Evolutionary conservation across 371 early-diverging fungal genomes (phyloP), one percentile per base, ranked within the genome.

Genomic region (Mortierella sp.): DNA sequence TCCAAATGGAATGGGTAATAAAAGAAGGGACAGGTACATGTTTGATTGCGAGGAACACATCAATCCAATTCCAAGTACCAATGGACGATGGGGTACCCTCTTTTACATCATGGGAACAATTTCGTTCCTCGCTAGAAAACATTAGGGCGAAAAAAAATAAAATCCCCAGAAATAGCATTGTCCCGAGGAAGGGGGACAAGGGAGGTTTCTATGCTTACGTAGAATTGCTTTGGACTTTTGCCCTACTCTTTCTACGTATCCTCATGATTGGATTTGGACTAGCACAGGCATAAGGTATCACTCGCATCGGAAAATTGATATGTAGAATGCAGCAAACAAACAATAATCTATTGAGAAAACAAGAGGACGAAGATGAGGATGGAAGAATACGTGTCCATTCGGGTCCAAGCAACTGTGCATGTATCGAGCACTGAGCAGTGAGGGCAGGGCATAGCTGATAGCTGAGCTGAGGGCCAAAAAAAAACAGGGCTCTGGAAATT

Each of bases 331-430:
- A 41, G 41, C 41, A 41, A 41, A 41, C 41, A 41, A 41, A 14
- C 0, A 27, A 35, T 2, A 1, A 35, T 35, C 35, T 3, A 35
- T 2, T 35, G 35, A 35, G 35, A 35, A 60, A 60, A 32, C 16
- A 60, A 16, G 4, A 58, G 11, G 56, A 56, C 0, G n/a, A 27
- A 11, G 56, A 14, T 0, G 12, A 11, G 27, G 29, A 27, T 29
- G 14, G 16, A 29, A 60, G 4, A 0, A 27, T 12, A 8, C 58
- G 32, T 58, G 58, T 58, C 63, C 63, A 60, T 18, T 32, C 63
- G 63, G 35, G 63, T 60, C 63, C 63, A 60, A 60, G 63, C 63
- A 60, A 60, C 63, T 32, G 38, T 63, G 63, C 63, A 63, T 63
- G 63, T 21, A 35, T 32, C 63, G 32, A 32, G 32, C 32, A 32